Evolutionary conservation across 179 eudicot genomes (phyloP).

Genomic region (Spergularia azorica): DNA sequence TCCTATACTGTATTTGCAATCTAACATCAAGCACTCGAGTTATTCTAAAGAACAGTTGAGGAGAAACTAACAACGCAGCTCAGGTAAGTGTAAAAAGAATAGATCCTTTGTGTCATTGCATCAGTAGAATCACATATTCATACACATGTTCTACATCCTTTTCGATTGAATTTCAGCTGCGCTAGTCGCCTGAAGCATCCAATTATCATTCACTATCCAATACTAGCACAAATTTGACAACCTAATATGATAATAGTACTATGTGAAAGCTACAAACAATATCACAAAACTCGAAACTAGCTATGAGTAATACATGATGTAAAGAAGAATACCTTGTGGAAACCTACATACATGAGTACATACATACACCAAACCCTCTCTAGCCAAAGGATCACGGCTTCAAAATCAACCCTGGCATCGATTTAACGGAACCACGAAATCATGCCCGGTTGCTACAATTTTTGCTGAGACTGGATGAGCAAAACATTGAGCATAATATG

Average conservation of each 20-base stretch:
- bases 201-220: conserved; percentile 9
- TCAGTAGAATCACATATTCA: conserved; percentile 16
- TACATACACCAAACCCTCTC: background rate
- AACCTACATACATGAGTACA: conserved; percentile 22
- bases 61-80: conserved; percentile 1
- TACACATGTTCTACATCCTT: conserved; percentile 20
- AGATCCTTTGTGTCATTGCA: conserved; percentile 22
- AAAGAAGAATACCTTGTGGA: conserved; percentile 26
- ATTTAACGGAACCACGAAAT: conserved; percentile 4
- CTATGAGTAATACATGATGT: conserved; percentile 3
- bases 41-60: too few species aligned
- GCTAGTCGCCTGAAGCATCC: conserved; percentile 21
- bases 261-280: conserved; percentile 9
- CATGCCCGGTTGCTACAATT: conserved; percentile 37
- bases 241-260: conserved; percentile 3
- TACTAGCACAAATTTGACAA: conserved; percentile 17
- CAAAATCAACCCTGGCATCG: background rate
- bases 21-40: too few species aligned
- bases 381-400: background rate
- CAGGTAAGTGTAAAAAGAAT: background rate
- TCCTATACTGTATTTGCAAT: too few species aligned
- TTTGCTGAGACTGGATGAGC: conserved; percentile 90
- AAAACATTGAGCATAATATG: conserved; percentile 86
- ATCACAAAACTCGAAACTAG: conserved; percentile 25
- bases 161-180: background rate